Conservation (phyloP, 805 yeast species). For the Cyberlindnera xylosilytica region DNA sequence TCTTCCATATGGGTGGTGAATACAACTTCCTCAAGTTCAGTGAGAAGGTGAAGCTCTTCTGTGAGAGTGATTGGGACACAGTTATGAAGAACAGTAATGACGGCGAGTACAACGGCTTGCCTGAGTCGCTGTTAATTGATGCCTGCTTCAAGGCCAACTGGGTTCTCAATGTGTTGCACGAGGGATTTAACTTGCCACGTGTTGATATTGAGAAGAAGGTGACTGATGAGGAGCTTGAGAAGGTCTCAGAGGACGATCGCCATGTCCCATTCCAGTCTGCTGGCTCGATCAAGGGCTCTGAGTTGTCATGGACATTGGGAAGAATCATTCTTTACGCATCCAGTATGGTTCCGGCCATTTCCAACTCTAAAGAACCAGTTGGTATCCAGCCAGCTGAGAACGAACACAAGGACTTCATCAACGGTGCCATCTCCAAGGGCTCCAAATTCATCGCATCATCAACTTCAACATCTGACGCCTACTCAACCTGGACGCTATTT, state of each 20-base stretch:
- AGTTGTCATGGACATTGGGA: conserved; percentile 94
- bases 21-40: conserved; percentile 74
- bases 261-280: conserved; percentile 79
- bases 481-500: conserved; percentile 4
- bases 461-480: background rate
- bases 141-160: conserved; percentile 95
- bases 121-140: conserved; percentile 54
- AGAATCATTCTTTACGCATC: conserved; percentile 81
- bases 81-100: conserved; percentile 44
- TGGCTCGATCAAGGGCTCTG: conserved; percentile 74
- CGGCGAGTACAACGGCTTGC: conserved; percentile 58
- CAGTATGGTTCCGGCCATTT: conserved; percentile 32
- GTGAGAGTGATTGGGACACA: conserved; percentile 72
- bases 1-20: conserved; percentile 84
- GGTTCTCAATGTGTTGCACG: conserved; percentile 86
- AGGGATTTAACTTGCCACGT: conserved; percentile 87
- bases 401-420: conserved; percentile 21
- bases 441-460: conserved; percentile 3
- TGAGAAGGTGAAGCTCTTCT: conserved; percentile 62
- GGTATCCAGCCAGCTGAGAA: conserved; percentile 27
- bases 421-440: conserved; percentile 17
- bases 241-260: conserved; percentile 16
- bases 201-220: conserved; percentile 47
- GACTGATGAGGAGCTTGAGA: conserved; percentile 19
- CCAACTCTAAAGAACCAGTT: conserved; percentile 8